Conservation (phyloP, 169 alveolate genomes). For the Plasmodium cynomolgi region DNA sequence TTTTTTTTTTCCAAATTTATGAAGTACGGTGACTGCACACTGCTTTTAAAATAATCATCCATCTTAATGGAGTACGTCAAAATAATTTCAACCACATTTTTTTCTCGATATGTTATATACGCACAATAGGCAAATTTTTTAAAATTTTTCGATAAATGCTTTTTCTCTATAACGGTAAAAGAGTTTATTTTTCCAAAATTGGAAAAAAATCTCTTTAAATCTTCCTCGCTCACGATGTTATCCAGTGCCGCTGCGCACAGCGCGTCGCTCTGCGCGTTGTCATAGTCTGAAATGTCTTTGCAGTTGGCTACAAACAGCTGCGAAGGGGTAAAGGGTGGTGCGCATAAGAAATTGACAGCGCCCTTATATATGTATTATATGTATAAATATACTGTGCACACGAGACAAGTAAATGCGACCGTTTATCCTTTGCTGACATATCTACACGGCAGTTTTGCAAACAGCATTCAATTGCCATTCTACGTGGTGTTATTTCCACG, state of each 20-base stretch:
- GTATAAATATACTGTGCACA: background rate
- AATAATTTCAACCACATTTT: constrained; percentile 32
- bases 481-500: background rate
- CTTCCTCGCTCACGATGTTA: constrained; percentile 29
- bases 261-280: background rate
- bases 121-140: constrained; percentile 56
- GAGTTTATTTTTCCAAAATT: constrained; percentile 55
- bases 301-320: constrained; percentile 41
- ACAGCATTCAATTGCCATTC: background rate
- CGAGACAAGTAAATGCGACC: background rate
- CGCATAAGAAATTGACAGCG: background rate
- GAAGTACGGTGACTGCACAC: constrained; percentile 28
- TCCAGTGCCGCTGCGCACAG: constrained; percentile 61
- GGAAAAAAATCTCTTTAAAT: constrained; percentile 27
- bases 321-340: background rate
- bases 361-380: background rate
- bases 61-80: constrained; percentile 14
- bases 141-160: constrained; percentile 47
- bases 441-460: background rate
- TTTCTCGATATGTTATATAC: constrained; percentile 34
- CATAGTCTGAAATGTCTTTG: constrained; percentile 2
- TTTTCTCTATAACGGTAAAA: constrained; percentile 24
- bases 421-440: background rate
- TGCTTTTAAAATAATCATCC: constrained; percentile 45
- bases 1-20: constrained; percentile 44